These are phyloP conservation scores for Ceratocystis eucalypticola DNA, from an alignment of 2,329 filamentous ascomycete genomes.

Conservation along the genomic window DNA sequence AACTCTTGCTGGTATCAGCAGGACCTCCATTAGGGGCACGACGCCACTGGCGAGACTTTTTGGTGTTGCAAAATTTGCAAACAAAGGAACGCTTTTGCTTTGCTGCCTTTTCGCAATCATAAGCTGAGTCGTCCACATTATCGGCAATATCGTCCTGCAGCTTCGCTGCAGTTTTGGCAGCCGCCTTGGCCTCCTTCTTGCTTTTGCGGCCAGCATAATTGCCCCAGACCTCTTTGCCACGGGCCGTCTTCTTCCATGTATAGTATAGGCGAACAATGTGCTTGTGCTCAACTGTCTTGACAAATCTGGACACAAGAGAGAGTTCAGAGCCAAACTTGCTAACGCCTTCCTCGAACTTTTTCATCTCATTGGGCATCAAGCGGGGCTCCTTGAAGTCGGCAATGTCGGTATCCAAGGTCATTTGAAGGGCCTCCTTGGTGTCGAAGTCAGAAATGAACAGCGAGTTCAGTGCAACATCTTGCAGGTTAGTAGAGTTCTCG, in stretches of 20 bases:
- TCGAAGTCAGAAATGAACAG: conserved; percentile 63
- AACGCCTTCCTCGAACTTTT: conserved; percentile 86
- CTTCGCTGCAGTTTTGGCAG: conserved; percentile 57
- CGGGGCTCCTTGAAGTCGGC: conserved; percentile 73
- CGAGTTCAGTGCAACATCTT: conserved; percentile 67
- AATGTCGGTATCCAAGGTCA: conserved; percentile 54
- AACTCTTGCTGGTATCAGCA: conserved; percentile 45
- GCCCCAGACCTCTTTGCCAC: conserved; percentile 79
- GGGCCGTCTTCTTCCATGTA: conserved; percentile 89
- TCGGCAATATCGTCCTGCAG: conserved; percentile 86
- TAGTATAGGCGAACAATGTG: conserved; percentile 90
- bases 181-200: conserved; percentile 71
- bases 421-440: conserved; percentile 53
- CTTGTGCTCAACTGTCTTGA: conserved; percentile 60
- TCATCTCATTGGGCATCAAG: conserved; percentile 61
- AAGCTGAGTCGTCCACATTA: conserved; percentile 86
- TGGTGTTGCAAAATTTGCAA: conserved; percentile 84
- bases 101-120: conserved; percentile 73
- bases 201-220: conserved; percentile 76
- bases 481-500: conserved; percentile 67
- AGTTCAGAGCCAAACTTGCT: conserved; percentile 85
- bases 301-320: conserved; percentile 66
- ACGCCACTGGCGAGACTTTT: conserved; percentile 76
- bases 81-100: conserved; percentile 71
- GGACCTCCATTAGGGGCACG: conserved; percentile 62